Conservation (phyloP, 2,329 filamentous ascomycete genomes). For the Rhytidhysteron rufulum region DNA sequence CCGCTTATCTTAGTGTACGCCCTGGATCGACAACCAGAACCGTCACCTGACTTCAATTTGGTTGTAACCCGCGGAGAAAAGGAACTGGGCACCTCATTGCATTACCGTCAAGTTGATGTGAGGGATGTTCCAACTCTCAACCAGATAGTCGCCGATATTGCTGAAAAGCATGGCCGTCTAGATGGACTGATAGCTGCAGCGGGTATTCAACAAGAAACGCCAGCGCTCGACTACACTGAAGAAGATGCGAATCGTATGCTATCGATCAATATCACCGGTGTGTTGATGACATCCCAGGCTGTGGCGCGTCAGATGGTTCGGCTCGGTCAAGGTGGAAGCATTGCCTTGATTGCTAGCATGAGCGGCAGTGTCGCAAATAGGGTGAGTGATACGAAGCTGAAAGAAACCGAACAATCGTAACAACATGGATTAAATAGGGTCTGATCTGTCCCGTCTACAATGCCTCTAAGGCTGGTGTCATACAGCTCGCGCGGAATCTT, state of each 20-base stretch:
- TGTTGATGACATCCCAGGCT: constrained; percentile 62
- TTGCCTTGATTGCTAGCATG: constrained; percentile 62
- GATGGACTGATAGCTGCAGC: constrained; percentile 76
- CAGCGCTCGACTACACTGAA: constrained; percentile 72
- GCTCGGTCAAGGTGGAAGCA: constrained; percentile 57
- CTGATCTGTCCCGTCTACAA: constrained; percentile 69
- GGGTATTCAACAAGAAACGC: constrained; percentile 76
- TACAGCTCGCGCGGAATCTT: constrained; percentile 68
- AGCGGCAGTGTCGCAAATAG: constrained; percentile 59
- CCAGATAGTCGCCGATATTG: constrained; percentile 64
- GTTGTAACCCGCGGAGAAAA: constrained; percentile 61
- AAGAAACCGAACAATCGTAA: too few relatives aligned
- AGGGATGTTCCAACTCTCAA: constrained; percentile 67
- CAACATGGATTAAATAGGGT: constrained; percentile 43
- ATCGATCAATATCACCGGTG: constrained; percentile 58
- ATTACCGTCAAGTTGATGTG: constrained; percentile 78
- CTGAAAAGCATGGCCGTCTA: constrained; percentile 64
- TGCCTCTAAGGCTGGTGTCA: constrained; percentile 68
- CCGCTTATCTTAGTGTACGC: constrained; percentile 53
- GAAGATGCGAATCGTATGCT: constrained; percentile 62
- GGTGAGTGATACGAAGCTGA: constrained; percentile 43
- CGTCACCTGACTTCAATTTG: constrained; percentile 59
- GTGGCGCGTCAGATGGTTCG: constrained; percentile 62
- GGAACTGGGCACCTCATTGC: constrained; percentile 63
- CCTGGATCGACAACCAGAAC: constrained; percentile 58